Base-by-base conservation (phyloP, 129 eudicot genomes). In the Artemisia annua region DNA sequence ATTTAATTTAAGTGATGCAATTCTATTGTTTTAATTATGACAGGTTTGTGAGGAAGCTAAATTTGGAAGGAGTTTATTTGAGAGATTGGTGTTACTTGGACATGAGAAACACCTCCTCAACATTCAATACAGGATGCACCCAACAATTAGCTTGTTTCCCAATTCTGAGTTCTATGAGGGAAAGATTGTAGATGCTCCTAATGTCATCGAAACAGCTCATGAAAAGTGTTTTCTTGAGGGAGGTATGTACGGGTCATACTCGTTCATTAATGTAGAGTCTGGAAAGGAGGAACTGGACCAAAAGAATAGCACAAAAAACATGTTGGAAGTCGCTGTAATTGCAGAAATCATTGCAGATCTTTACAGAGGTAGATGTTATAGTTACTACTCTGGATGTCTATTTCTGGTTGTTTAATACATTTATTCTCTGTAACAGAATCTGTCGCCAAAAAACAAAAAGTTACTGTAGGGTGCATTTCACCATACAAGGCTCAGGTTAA, bases 41-140 rank as follows among this genome's bases (percentile, higher is more conserved):
- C 51, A 91, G 97, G 63, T 91, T 48, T 78, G 81, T 35, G 81
- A 78, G 43, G 76, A 85, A 44, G 88, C 88, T 22, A 75, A 79
- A 1, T 92, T 85, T 17, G 96, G 98, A 67, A 87, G 95, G 81
- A 92, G 96, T 67, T 81, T 89, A 68, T 92, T 92, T 48, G 83
- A 83, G 59, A 82, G 98, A 68, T 72, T 89, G 46, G 83, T 74
- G 14, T 67, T 59, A 43, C 58, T 92, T n/a, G 98, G 87, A 32
- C 80, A 87, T 48, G 44, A 77, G 48, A 92, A 85, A 85, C 92
- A 89, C 68, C 91, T 92, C 44, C 92, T 92, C 14, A 75, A 85
- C 26, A 35, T 89, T 53, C 98, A 92, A 62, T 89, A 92, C 75
- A 76, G 98, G 78, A 92, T 89, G 98, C 95, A 92, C 75, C 96